phyloP scores from a whole-genome alignment of 2,329 filamentous ascomycete species.

The Tolypocladium tundrense region DNA sequence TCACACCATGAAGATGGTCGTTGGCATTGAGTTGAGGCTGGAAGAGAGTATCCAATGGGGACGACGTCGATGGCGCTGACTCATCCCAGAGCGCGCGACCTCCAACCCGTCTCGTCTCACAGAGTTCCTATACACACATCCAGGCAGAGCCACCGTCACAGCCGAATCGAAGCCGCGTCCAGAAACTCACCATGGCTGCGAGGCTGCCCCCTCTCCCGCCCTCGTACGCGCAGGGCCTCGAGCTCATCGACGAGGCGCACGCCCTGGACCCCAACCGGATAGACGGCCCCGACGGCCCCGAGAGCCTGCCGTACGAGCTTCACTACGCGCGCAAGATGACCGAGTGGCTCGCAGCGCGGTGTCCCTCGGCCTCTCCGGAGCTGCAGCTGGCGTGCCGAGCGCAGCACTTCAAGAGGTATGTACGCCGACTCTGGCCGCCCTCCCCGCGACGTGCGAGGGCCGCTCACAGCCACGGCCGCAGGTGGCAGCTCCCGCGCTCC shows the following conservation, averaged over 20 bases:
- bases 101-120: too few species aligned
- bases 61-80: background rate
- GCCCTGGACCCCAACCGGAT: constrained; percentile 24
- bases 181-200: background rate
- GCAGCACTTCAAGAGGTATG: constrained; percentile 72
- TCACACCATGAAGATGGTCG: background rate
- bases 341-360: constrained; percentile 53
- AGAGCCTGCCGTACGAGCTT: constrained; percentile 60
- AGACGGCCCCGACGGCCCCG: constrained; percentile 30
- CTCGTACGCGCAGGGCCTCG: constrained; percentile 42
- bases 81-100: background rate
- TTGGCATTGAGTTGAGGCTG: background rate
- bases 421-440: constrained; percentile 10
- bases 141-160: background rate
- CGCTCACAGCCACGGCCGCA: constrained; percentile 9
- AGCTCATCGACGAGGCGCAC: constrained; percentile 60
- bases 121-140: background rate
- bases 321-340: constrained; percentile 78
- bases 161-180: background rate
- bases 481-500: constrained; percentile 70
- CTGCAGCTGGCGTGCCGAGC: constrained; percentile 70
- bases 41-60: background rate
- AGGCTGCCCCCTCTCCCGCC: constrained; percentile 21
- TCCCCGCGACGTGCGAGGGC: background rate
- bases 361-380: constrained; percentile 51